Conservation (phyloP, 495 filamentous ascomycete genomes). For the Xylaria scruposa region DNA sequence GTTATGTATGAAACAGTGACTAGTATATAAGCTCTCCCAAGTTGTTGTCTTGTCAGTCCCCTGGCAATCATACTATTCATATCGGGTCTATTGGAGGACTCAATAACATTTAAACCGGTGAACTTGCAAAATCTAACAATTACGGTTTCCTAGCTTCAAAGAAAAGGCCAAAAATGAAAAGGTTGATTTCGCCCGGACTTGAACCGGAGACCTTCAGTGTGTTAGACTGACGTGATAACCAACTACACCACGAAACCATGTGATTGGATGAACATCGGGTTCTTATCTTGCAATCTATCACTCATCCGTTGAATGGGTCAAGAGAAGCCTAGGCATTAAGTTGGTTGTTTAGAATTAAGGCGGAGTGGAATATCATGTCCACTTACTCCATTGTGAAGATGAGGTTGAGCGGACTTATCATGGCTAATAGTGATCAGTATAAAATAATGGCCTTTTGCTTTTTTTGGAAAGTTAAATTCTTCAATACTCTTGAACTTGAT, state of each 20-base stretch:
- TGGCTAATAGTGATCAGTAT: background rate
- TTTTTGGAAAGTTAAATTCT: background rate
- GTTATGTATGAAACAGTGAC: too few relatives aligned
- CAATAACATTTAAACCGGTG: background rate
- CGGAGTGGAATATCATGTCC: background rate
- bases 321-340: background rate
- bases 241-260: slow-evolving; percentile 25
- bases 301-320: background rate
- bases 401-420: background rate
- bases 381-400: background rate
- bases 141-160: background rate
- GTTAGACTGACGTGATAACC: slow-evolving; percentile 22
- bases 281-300: background rate
- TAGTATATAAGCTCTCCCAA: too few relatives aligned
- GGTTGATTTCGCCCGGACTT: slow-evolving; percentile 24
- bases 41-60: too few relatives aligned
- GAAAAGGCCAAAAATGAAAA: background rate
- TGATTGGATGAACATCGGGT: background rate
- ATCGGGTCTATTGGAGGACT: too few relatives aligned
- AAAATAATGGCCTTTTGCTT: background rate
- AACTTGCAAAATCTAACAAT: background rate
- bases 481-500: background rate
- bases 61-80: too few relatives aligned
- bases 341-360: background rate
- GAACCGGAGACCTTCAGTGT: slow-evolving; percentile 28